Evolutionary conservation across 805 yeast genomes (phyloP).

Genomic region (Schizosaccharomyces osmophilus): DNA sequence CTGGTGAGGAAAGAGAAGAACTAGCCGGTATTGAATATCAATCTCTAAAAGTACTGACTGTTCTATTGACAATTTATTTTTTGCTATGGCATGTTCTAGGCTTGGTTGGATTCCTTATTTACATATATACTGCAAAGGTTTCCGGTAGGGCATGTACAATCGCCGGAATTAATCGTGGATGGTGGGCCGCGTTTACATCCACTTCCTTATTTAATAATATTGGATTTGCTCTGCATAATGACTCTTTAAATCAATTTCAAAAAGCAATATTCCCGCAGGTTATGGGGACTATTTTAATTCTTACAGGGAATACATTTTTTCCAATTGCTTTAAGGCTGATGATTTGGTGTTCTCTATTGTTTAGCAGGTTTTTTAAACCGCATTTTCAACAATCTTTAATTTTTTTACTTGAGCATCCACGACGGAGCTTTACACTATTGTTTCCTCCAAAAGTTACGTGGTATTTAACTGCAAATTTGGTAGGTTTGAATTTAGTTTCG

Average conservation of each 20-base stretch:
- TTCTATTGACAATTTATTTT: constrained; percentile 31
- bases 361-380: constrained; percentile 29
- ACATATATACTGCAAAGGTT: constrained; percentile 23
- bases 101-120: constrained; percentile 23
- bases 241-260: constrained; percentile 39
- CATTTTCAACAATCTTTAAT: constrained; percentile 47
- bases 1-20: constrained; percentile 71
- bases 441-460: constrained; percentile 87
- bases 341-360: constrained; percentile 9
- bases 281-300: constrained; percentile 40
- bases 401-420: constrained; percentile 78
- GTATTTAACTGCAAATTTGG: constrained; percentile 65
- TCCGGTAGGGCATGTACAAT: constrained; percentile 23
- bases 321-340: constrained; percentile 56
- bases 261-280: constrained; percentile 41
- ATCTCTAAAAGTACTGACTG: constrained; percentile 51
- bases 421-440: constrained; percentile 80
- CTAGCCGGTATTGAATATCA: constrained; percentile 93
- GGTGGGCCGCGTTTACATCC: constrained; percentile 86
- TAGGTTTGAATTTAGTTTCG: constrained; percentile 52
- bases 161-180: constrained; percentile 46
- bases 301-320: constrained; percentile 85
- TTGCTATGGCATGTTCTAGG: constrained; percentile 50
- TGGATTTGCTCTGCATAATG: constrained; percentile 59
- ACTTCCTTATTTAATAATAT: constrained; percentile 62